A percentile compares a stretch with the other conserved stretches of the same genome.
Evolutionary conservation across 2,329 filamentous ascomycete species (phyloP).

Genomic region (Cladosporium halotolerans): DNA sequence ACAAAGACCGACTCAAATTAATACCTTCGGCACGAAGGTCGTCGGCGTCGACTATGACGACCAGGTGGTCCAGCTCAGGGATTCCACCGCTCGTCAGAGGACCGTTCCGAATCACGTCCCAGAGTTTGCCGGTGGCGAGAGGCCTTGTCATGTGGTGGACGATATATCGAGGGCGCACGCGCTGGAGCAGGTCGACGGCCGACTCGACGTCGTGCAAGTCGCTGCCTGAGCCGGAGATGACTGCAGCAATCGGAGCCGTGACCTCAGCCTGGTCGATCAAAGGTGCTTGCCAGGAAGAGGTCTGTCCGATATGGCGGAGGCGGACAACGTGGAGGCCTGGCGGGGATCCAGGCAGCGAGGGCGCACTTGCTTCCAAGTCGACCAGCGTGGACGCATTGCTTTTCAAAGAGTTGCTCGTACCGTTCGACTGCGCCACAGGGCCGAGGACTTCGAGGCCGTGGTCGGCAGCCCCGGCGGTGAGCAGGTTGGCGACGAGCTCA

Average conservation of each 20-base stretch:
- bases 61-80: constrained; percentile 28
- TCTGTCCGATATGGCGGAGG: constrained; percentile 22
- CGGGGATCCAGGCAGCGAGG: not conserved
- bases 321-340: constrained; percentile 17
- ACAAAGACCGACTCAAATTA: constrained; percentile 27
- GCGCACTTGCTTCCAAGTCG: constrained; percentile 18
- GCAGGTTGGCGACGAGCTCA: constrained; percentile 28
- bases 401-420: constrained; percentile 20
- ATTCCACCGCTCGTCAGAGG: constrained; percentile 26
- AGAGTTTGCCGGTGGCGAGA: constrained; percentile 27
- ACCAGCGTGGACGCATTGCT: constrained; percentile 27
- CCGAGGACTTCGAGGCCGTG: constrained; percentile 26
- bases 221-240: constrained; percentile 29
- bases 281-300: constrained; percentile 26
- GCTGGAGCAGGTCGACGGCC: constrained; percentile 29
- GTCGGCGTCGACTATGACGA: constrained; percentile 31
- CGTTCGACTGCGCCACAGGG: constrained; percentile 21
- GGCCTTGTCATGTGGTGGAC: constrained; percentile 31
- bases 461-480: constrained; percentile 27
- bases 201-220: constrained; percentile 28
- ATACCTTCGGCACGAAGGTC: constrained; percentile 31
- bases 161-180: constrained; percentile 25
- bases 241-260: constrained; percentile 20
- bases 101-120: constrained; percentile 30
- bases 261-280: constrained; percentile 16